Conservation (phyloP, 257 asterid genomes). For the Oldenlandia corymbosa region DNA sequence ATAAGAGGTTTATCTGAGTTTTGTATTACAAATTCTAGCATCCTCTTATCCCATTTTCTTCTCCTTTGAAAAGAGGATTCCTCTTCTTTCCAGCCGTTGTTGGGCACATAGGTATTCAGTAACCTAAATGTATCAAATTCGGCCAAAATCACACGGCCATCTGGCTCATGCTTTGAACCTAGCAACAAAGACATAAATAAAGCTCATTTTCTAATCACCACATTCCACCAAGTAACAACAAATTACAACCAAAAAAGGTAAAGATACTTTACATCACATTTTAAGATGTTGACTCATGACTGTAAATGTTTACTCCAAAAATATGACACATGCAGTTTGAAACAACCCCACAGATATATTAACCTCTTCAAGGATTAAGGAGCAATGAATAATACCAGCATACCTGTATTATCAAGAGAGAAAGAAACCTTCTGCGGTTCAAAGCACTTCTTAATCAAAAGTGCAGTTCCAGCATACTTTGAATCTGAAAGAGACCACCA, state of each 20-base stretch:
- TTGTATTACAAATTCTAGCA: constrained; percentile 63
- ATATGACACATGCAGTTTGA: not conserved
- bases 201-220: constrained; percentile 10
- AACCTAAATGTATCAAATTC: constrained; percentile 80
- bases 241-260: no score
- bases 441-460: constrained; percentile 69
- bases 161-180: constrained; percentile 88
- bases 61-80: constrained; percentile 83
- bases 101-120: constrained; percentile 80
- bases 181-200: constrained; percentile 16
- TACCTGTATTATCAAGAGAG: constrained; percentile 81
- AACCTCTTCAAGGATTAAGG: not conserved
- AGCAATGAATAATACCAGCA: not conserved
- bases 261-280: no score
- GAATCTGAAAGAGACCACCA: constrained; percentile 99
- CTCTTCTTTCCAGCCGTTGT: constrained; percentile 98
- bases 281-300: no score
- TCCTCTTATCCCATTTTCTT: constrained; percentile 97
- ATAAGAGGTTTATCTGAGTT: constrained; percentile 79
- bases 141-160: constrained; percentile 84
- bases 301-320: not conserved
- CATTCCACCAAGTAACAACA: no score
- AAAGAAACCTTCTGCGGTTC: constrained; percentile 66
- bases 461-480: constrained; percentile 93
- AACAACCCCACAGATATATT: not conserved